Percentiles rank a stretch among this genome's conserved stretches.
Conservation (phyloP, 768 basidiomycete species). For the Postia placenta region DNA sequence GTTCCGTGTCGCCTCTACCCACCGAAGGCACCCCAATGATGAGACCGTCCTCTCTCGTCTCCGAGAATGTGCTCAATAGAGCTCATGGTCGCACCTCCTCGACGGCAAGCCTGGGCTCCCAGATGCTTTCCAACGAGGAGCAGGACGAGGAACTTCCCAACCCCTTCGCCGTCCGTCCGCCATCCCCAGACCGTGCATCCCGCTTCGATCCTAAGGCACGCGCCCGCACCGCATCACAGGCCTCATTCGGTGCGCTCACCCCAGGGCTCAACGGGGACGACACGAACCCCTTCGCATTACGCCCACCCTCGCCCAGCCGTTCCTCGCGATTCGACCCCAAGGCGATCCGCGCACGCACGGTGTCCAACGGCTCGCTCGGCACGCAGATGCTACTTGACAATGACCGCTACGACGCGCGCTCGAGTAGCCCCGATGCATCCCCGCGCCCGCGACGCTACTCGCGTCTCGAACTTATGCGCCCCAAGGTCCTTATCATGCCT, state of each 20-base stretch:
- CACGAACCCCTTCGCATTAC: conserved; percentile 29
- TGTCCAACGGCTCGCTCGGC: conserved; percentile 51
- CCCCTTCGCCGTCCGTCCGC: conserved; percentile 25
- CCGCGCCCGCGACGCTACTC: conserved; percentile 58
- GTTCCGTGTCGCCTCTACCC: conserved; percentile 43
- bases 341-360: conserved; percentile 30
- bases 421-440: conserved; percentile 28
- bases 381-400: conserved; percentile 57
- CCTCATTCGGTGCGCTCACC: conserved; percentile 38
- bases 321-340: conserved; percentile 41
- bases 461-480: conserved; percentile 74
- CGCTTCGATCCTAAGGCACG: conserved; percentile 41
- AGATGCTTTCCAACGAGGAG: conserved; percentile 33
- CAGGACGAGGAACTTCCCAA: conserved; percentile 32
- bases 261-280: conserved; percentile 11
- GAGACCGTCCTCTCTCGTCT: conserved; percentile 29
- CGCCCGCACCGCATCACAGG: conserved; percentile 44
- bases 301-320: conserved; percentile 31
- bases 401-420: conserved; percentile 18
- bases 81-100: conserved; percentile 44
- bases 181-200: conserved; percentile 34
- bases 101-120: conserved; percentile 45
- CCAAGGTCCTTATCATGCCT: conserved; percentile 94
- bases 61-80: conserved; percentile 27
- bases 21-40: conserved; percentile 25